phyloP scores from a whole-genome alignment of 148 eudicot genomes.

The Cornus kousa region DNA sequence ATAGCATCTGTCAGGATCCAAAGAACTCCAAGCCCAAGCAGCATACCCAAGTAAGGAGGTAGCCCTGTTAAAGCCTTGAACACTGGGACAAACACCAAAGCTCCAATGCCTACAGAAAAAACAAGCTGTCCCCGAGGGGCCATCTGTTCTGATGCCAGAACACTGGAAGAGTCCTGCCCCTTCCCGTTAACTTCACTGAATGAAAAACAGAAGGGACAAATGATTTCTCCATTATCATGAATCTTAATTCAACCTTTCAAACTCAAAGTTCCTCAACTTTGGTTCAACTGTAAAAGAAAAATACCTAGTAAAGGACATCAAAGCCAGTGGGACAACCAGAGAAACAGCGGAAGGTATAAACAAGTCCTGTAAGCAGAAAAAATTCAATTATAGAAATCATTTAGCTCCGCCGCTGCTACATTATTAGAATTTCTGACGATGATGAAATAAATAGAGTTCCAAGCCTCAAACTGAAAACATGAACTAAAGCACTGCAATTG shows the following conservation, averaged over 20 bases:
- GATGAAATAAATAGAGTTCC: not conserved
- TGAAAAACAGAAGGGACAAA: conserved; percentile 13
- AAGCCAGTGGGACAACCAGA: conserved; percentile 90
- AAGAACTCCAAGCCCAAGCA: conserved; percentile 93
- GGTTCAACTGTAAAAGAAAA: not conserved
- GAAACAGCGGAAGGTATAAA: conserved; percentile 70
- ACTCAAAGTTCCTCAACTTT: conserved; percentile 3
- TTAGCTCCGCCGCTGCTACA: not conserved
- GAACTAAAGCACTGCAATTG: not conserved
- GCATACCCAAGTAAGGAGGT: conserved; percentile 97
- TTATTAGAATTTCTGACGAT: not conserved
- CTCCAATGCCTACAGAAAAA: conserved; percentile 81
- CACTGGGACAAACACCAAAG: conserved; percentile 84
- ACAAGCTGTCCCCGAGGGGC: conserved; percentile 97
- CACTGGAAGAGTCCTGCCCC: conserved; percentile 47
- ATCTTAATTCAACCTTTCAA: conserved; percentile 1
- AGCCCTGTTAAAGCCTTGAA: conserved; percentile 87
- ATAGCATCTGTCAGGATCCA: conserved; percentile 98
- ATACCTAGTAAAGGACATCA: conserved; percentile 90
- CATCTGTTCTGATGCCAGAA: conserved; percentile 88
- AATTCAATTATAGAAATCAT: not conserved
- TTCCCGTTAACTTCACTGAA: conserved; percentile 85
- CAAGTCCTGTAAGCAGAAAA: conserved; percentile 50
- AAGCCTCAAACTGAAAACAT: conserved; percentile 5
- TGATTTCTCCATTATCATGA: not conserved